Base-by-base conservation (phyloP, 441 rosid genomes). In the Metrosideros polymorpha region DNA sequence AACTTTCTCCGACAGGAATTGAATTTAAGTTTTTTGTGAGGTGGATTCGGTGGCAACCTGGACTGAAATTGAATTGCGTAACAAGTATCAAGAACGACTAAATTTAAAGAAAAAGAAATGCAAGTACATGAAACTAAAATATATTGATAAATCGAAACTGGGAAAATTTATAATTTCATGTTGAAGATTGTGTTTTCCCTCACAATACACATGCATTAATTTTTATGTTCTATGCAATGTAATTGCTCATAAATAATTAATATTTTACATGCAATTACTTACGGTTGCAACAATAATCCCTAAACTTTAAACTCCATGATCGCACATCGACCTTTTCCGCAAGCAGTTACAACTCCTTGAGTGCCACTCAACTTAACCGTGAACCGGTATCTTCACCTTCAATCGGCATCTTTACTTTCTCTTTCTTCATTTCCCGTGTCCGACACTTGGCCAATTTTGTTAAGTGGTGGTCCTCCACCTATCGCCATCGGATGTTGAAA, bases 401-500 rank as follows among this genome's bases (percentile, higher is more conserved):
- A 24, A 24, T 54, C 9, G n/a, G 57, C 27, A 54, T 54, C n/a
- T 24, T 24, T n/a, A 24, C 12, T 49, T 49, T 49, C 5, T n/a
- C 51, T 1, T 49, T 49, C 15, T 13, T 49, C 51, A 12, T 13
- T 49, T 49, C 51, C 12, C 5, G n/a, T n/a, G 51, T 49, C 17
- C 17, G 1, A 1, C 17, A 13, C 17, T 49, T 0, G 51, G 14
- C n/a, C n/a, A n/a, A n/a, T n/a, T n/a, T n/a, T n/a, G n/a, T n/a
- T n/a, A n/a, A n/a, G n/a, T n/a, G n/a, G n/a, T n/a, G n/a, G n/a
- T n/a, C n/a, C n/a, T n/a, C n/a, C n/a, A n/a, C n/a, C n/a, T n/a
- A n/a, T n/a, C n/a, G n/a, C n/a, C n/a, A n/a, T n/a, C n/a, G n/a
- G n/a, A n/a, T n/a, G n/a, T n/a, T n/a, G n/a, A n/a, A n/a, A n/a